These are phyloP conservation scores for Phoma herbarum DNA, from an alignment of 2,329 filamentous ascomycete species.

Conservation along the genomic window DNA sequence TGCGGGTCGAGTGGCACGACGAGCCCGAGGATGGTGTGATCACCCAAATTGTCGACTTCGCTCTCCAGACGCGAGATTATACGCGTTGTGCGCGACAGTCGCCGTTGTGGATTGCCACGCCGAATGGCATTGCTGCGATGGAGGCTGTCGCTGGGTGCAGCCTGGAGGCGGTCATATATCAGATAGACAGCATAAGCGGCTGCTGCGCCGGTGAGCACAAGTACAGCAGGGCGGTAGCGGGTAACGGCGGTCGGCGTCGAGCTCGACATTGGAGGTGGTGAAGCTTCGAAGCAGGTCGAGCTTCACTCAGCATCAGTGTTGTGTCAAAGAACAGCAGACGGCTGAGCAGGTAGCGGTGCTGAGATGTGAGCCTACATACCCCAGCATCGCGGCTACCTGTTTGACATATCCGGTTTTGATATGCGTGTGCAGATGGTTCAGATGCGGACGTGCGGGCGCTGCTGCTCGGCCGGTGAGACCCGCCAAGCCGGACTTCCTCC, in stretches of 20 bases:
- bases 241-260: constrained; percentile 46
- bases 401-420: constrained; percentile 17
- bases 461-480: constrained; percentile 6
- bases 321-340: background rate
- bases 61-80: constrained; percentile 30
- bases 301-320: constrained; percentile 5
- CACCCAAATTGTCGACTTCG: constrained; percentile 35
- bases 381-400: constrained; percentile 27
- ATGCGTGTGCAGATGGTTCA: constrained; percentile 1
- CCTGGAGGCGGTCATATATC: constrained; percentile 58
- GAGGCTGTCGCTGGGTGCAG: constrained; percentile 50
- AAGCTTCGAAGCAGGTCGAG: constrained; percentile 2
- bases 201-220: constrained; percentile 65
- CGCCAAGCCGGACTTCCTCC: constrained; percentile 14
- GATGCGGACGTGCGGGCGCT: background rate
- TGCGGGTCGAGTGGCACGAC: constrained; percentile 35
- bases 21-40: constrained; percentile 38
- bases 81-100: constrained; percentile 28
- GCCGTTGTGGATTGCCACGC: constrained; percentile 55
- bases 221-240: constrained; percentile 58
- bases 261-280: constrained; percentile 38
- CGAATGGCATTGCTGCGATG: constrained; percentile 75
- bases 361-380: constrained; percentile 11
- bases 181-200: constrained; percentile 68
- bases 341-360: constrained; percentile 6